Conservation (phyloP, 2,329 filamentous ascomycete species). For the Hypoxylon rubiginosum region DNA sequence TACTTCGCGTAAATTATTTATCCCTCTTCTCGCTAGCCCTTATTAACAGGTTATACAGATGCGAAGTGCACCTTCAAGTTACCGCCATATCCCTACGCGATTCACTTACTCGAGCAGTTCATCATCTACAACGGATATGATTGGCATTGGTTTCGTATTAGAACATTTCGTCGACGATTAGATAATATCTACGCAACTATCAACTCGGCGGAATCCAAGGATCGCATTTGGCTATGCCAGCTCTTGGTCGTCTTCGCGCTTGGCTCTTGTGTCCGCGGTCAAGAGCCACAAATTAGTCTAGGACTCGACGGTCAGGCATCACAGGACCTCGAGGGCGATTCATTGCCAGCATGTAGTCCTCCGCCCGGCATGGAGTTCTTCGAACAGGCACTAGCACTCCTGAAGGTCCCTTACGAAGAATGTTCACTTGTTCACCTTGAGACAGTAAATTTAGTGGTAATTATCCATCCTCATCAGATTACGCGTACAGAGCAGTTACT, state of each 20-base stretch:
- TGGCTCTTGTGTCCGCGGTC: neutral
- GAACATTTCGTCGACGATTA: neutral
- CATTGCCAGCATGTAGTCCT: neutral
- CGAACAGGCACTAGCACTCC: neutral
- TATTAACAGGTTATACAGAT: neutral
- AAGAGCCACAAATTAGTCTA: neutral
- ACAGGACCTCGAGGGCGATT: neutral
- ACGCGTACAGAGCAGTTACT: neutral
- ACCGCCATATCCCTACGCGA: neutral
- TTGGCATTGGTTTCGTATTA: neutral
- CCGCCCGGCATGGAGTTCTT: neutral
- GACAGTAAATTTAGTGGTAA: neutral
- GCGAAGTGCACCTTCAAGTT: neutral
- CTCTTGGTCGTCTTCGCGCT: neutral
- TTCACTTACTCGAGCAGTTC: neutral
- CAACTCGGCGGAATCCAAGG: neutral
- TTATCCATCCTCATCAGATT: neutral
- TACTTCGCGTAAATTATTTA: neutral
- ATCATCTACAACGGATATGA: neutral
- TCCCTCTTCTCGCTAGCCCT: neutral
- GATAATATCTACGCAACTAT: neutral
- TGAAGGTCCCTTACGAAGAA: neutral
- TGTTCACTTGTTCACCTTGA: neutral
- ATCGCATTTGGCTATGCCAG: conserved; percentile 1
- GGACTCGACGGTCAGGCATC: neutral